Evolutionary conservation across 805 yeast genomes (phyloP).

Genomic region (Ascoidea asiatica): DNA sequence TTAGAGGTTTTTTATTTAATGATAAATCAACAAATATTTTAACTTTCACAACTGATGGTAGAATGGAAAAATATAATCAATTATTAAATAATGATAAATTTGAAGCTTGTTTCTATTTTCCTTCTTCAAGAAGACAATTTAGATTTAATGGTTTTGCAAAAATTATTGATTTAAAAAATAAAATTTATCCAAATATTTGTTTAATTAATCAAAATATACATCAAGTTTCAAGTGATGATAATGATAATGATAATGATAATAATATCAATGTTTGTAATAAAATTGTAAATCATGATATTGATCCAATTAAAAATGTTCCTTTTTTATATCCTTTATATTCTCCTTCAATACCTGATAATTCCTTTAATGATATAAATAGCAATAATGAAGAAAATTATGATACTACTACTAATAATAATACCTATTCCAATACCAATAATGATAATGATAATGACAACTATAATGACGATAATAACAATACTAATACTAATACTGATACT

Average conservation of each 20-base stretch:
- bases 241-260: conserved; percentile 6
- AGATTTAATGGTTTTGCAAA: conserved; percentile 58
- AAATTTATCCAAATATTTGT: conserved; percentile 5
- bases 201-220: conserved; percentile 12
- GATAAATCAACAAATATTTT: conserved; percentile 55
- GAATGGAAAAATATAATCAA: conserved; percentile 52
- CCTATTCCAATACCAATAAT: too few species aligned
- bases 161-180: conserved; percentile 18
- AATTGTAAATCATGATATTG: conserved; percentile 1
- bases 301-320: neutral
- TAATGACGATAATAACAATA: too few species aligned
- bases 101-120: conserved; percentile 71
- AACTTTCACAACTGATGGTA: conserved; percentile 56
- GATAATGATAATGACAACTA: too few species aligned
- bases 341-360: neutral
- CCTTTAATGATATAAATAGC: too few species aligned
- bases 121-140: conserved; percentile 48
- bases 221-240: neutral
- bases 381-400: too few species aligned
- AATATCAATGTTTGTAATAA: conserved; percentile 1
- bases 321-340: neutral
- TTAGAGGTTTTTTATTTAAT: conserved; percentile 62
- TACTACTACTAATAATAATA: too few species aligned
- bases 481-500: too few species aligned
- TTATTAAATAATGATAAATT: conserved; percentile 36